phyloP scores from a whole-genome alignment of 2,329 filamentous ascomycete genomes.

The Trichoderma koningii region DNA sequence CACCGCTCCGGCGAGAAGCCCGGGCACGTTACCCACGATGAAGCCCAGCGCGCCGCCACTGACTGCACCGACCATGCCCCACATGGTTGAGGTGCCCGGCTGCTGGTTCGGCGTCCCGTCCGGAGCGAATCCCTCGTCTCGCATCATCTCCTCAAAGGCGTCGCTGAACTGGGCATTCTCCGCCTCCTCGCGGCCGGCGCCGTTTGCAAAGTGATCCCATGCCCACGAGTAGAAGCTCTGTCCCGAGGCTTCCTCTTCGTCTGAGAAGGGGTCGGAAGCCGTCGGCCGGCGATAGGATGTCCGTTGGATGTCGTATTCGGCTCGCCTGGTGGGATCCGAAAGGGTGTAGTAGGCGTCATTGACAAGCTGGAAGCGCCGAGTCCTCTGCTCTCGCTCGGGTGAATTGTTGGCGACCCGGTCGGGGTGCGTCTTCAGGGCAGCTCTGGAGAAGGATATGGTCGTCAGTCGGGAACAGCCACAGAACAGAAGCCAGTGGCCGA shows the following conservation, averaged over 20 bases:
- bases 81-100: conserved; percentile 69
- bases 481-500: not conserved
- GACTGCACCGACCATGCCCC: conserved; percentile 80
- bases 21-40: conserved; percentile 90
- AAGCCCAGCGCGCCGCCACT: conserved; percentile 91
- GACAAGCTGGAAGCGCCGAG: conserved; percentile 85
- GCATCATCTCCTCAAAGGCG: conserved; percentile 87
- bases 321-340: conserved; percentile 73
- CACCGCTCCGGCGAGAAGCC: conserved; percentile 84
- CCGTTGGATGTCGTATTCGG: conserved; percentile 78
- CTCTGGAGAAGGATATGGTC: conserved; percentile 51
- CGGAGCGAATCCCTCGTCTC: conserved; percentile 81
- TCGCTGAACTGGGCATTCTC: conserved; percentile 84
- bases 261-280: conserved; percentile 49
- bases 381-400: conserved; percentile 78
- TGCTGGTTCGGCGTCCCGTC: conserved; percentile 53
- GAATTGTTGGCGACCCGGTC: conserved; percentile 85
- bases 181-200: conserved; percentile 51
- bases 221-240: conserved; percentile 73
- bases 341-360: conserved; percentile 94
- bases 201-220: conserved; percentile 60
- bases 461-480: not conserved
- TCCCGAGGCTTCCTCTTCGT: conserved; percentile 46
- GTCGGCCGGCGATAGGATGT: conserved; percentile 37
- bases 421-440: conserved; percentile 88